Conservation (phyloP, 495 filamentous ascomycete genomes). For the Glarea lozoyensis region DNA sequence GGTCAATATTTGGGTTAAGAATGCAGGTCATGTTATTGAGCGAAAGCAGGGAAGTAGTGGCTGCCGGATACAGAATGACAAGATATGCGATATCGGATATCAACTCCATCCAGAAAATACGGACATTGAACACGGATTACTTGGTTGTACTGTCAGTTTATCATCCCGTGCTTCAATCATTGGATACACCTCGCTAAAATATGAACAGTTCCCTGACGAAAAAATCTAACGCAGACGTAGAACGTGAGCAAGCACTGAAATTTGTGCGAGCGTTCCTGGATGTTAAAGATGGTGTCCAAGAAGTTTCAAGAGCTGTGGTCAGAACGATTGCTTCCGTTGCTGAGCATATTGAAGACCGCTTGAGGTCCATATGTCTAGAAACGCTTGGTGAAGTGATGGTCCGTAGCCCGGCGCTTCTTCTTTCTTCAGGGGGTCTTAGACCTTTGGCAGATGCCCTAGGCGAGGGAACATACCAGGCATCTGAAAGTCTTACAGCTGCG, state of each 20-base stretch:
- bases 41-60: slow-evolving; percentile 90
- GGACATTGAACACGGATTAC: slow-evolving; percentile 80
- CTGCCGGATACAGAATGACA: slow-evolving; percentile 85
- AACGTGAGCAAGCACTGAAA: slow-evolving; percentile 93
- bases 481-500: slow-evolving; percentile 72
- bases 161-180: background rate
- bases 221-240: slow-evolving; percentile 89
- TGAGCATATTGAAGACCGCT: slow-evolving; percentile 78
- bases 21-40: slow-evolving; percentile 94
- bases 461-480: slow-evolving; percentile 84
- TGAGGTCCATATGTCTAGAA: slow-evolving; percentile 82
- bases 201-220: slow-evolving; percentile 70
- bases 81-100: slow-evolving; percentile 92
- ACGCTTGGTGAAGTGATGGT: slow-evolving; percentile 88
- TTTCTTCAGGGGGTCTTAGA: slow-evolving; percentile 71
- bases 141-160: slow-evolving; percentile 62
- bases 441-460: slow-evolving; percentile 77
- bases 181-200: slow-evolving; percentile 4
- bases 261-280: slow-evolving; percentile 94
- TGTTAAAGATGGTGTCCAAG: slow-evolving; percentile 83
- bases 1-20: slow-evolving; percentile 85
- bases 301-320: slow-evolving; percentile 79
- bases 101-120: slow-evolving; percentile 79
- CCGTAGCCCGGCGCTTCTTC: slow-evolving; percentile 68
- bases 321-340: slow-evolving; percentile 84